phyloP scores from a whole-genome alignment of 2,329 filamentous ascomycete species.

The Ilyonectria robusta region DNA sequence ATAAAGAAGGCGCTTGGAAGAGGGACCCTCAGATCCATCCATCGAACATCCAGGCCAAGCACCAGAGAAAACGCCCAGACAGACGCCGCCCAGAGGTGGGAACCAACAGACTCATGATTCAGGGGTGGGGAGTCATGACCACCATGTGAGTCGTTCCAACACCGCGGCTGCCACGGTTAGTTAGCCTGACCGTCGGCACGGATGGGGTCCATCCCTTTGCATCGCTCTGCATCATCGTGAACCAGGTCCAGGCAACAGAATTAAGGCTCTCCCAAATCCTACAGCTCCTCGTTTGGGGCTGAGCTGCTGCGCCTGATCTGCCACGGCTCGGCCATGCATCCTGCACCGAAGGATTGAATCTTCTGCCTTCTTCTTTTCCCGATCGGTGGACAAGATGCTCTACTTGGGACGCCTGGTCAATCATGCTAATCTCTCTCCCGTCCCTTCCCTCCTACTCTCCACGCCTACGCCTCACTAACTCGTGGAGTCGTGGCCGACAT shows the following conservation, averaged over 20 bases:
- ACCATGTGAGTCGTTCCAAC: constrained; percentile 18
- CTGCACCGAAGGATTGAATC: neutral
- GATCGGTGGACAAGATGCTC: neutral
- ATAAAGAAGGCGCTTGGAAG: neutral
- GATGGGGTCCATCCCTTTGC: neutral
- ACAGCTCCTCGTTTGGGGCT: neutral
- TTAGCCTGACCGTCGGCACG: constrained; percentile 1
- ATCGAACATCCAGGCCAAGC: neutral
- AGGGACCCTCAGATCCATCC: neutral
- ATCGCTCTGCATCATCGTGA: neutral
- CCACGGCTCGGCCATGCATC: neutral
- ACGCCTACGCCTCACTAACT: neutral
- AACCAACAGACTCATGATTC: constrained; percentile 19
- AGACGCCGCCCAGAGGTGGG: neutral
- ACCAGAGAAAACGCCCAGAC: neutral
- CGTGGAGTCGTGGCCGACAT: neutral
- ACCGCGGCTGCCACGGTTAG: neutral
- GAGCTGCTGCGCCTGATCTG: neutral
- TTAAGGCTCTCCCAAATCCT: constrained; percentile 4
- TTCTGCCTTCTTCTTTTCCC: neutral
- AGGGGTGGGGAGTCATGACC: constrained; percentile 21
- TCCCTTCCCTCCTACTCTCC: neutral
- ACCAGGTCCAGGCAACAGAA: constrained; percentile 25
- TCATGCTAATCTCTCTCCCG: neutral
- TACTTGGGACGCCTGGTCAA: neutral